phyloP scores from a whole-genome alignment of 495 filamentous ascomycete species.

The Talaromyces proteolyticus region DNA sequence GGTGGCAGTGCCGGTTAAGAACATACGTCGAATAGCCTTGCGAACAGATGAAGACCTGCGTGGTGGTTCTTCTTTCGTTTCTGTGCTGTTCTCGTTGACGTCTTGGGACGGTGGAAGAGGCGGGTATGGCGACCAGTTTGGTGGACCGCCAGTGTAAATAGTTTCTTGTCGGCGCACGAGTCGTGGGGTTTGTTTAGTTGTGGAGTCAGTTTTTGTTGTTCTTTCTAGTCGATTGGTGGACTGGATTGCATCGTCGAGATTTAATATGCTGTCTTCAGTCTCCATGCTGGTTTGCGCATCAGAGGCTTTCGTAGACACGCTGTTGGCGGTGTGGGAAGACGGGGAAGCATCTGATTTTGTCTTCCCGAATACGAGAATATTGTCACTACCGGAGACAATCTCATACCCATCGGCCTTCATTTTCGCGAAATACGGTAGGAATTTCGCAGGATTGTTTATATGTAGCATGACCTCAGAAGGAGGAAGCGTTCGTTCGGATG shows the following conservation, averaged over 20 bases:
- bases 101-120: constrained; percentile 1
- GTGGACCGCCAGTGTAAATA: constrained; percentile 43
- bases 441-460: constrained; percentile 65
- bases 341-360: constrained; percentile 19
- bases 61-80: constrained; percentile 16
- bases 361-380: constrained; percentile 71
- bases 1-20: constrained; percentile 52
- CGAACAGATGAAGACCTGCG: constrained; percentile 7
- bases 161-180: constrained; percentile 53
- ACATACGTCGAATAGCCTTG: constrained; percentile 41
- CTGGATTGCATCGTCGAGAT: background rate
- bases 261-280: background rate
- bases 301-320: background rate
- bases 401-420: constrained; percentile 67
- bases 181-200: constrained; percentile 16
- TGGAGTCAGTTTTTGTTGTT: constrained; percentile 17
- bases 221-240: background rate
- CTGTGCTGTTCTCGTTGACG: constrained; percentile 10
- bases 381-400: constrained; percentile 61
- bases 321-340: background rate
- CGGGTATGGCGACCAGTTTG: constrained; percentile 24
- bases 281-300: background rate
- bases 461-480: constrained; percentile 59
- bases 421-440: constrained; percentile 60
- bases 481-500: constrained; percentile 31